Conservation (phyloP, 345 rosid species). For the Dovyalis caffra region DNA sequence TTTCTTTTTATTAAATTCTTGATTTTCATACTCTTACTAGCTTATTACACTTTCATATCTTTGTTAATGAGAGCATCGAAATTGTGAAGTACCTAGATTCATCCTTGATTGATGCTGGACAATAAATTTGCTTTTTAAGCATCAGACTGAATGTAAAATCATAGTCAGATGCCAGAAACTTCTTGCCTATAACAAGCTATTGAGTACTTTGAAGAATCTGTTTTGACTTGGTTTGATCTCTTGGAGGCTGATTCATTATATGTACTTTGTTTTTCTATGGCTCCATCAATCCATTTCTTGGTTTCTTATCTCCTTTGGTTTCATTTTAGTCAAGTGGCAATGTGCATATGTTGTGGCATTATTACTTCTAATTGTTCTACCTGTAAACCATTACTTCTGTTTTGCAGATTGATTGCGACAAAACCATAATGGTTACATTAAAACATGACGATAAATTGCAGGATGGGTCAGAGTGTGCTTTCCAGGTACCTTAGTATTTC, state of each 20-base stretch:
- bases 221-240: neutral
- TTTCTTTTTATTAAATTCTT: slow-evolving; percentile 19
- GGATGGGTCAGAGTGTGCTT: slow-evolving; percentile 90
- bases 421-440: slow-evolving; percentile 84
- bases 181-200: neutral
- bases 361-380: slow-evolving; percentile 12
- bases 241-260: neutral
- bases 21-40: neutral
- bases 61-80: neutral
- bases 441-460: slow-evolving; percentile 96
- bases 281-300: neutral
- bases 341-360: neutral
- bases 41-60: neutral
- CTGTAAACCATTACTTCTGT: slow-evolving; percentile 15
- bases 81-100: neutral
- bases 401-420: slow-evolving; percentile 89
- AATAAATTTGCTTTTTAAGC: neutral
- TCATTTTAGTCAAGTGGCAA: neutral
- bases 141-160: neutral
- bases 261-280: neutral
- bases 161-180: neutral
- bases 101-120: neutral
- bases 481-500: slow-evolving; percentile 56
- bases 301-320: neutral
- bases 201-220: neutral